phyloP scores from a whole-genome alignment of 257 asterid species.

The Craterostigma plantagineum region DNA sequence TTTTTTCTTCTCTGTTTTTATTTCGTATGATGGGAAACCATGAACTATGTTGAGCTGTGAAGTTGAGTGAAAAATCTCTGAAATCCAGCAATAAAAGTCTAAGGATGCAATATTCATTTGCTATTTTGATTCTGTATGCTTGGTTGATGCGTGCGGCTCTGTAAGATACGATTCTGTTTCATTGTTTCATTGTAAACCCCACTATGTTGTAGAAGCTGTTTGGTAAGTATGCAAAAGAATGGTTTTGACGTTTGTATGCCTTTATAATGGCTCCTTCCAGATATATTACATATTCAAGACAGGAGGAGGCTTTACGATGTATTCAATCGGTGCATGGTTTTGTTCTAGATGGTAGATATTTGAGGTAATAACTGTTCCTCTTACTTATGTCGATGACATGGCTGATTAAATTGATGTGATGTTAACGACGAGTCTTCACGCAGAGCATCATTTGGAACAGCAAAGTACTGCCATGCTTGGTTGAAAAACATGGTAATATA shows the following conservation, averaged over 20 bases:
- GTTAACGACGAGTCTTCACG: constrained; percentile 14
- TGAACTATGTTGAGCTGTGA: too few relatives aligned
- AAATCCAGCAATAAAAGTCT: too few relatives aligned
- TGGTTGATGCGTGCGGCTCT: too few relatives aligned
- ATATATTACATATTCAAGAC: constrained; percentile 72
- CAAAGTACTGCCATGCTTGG: constrained; percentile 97
- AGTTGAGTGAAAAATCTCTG: too few relatives aligned
- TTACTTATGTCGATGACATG: constrained; percentile 7
- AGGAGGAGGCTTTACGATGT: constrained; percentile 89
- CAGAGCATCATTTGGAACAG: constrained; percentile 99
- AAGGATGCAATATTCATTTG: too few relatives aligned
- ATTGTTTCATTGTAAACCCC: not conserved
- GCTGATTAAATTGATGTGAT: not conserved
- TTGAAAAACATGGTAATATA: constrained; percentile 83
- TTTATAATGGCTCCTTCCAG: constrained; percentile 21
- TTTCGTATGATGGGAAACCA: too few relatives aligned
- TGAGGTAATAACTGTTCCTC: constrained; percentile 40
- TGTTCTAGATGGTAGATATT: constrained; percentile 62
- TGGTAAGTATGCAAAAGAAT: too few relatives aligned
- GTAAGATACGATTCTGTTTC: too few relatives aligned
- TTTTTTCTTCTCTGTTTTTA: too few relatives aligned
- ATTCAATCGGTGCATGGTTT: constrained; percentile 86
- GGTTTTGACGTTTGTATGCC: too few relatives aligned
- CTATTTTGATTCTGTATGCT: too few relatives aligned
- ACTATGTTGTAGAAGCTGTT: too few relatives aligned